Evolutionary conservation across 164 flowering plant species (phyloP).

Genomic region (Dillenia suffruticosa): DNA sequence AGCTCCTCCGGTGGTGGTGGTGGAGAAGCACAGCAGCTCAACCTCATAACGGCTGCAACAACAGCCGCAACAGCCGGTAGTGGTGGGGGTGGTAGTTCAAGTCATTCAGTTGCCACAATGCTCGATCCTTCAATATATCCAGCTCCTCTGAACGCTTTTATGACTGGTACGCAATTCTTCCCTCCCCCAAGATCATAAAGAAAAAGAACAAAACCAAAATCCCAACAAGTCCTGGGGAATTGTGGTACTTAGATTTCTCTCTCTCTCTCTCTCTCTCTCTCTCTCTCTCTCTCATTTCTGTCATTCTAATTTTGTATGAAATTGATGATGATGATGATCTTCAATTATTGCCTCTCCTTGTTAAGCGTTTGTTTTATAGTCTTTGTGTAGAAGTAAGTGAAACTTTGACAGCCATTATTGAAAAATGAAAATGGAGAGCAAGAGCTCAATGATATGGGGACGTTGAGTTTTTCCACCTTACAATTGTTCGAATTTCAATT

Average conservation of each 20-base stretch:
- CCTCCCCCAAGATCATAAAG: constrained; percentile 50
- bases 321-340: too few relatives aligned
- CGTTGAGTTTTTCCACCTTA: too few relatives aligned
- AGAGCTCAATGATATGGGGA: too few relatives aligned
- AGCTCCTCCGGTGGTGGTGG: constrained; percentile 22
- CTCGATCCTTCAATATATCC: constrained; percentile 35
- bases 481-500: too few relatives aligned
- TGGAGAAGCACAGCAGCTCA: constrained; percentile 19
- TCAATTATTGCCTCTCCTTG: too few relatives aligned
- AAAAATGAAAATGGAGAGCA: too few relatives aligned
- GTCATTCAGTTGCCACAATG: constrained; percentile 1
- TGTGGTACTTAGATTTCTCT: too few relatives aligned
- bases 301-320: too few relatives aligned
- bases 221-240: too few relatives aligned
- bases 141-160: constrained; percentile 57
- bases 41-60: constrained; percentile 13
- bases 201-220: background rate
- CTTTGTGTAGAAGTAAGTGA: too few relatives aligned
- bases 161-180: constrained; percentile 89
- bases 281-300: background rate
- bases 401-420: too few relatives aligned
- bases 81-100: background rate
- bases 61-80: background rate
- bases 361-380: too few relatives aligned
- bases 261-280: background rate